Conservation (phyloP, 805 yeast species). For the Hanseniaspora osmophila region DNA sequence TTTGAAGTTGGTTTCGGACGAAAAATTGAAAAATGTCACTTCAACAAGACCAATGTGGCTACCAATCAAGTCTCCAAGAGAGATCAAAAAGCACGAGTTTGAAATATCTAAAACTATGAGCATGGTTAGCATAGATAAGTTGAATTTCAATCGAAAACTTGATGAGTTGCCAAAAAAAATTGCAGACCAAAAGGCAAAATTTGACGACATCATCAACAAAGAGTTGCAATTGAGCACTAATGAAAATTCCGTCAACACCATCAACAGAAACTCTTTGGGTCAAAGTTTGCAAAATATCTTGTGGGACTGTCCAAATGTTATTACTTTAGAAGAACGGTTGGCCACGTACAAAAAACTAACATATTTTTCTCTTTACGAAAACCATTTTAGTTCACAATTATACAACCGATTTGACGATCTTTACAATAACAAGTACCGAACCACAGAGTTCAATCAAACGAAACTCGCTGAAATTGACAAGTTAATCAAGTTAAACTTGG, state of each 20-base stretch:
- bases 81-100: slow-evolving; percentile 39
- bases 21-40: slow-evolving; percentile 39
- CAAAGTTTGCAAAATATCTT: slow-evolving; percentile 13
- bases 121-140: slow-evolving; percentile 22
- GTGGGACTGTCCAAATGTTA: slow-evolving; percentile 18
- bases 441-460: slow-evolving; percentile 20
- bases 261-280: slow-evolving; percentile 21
- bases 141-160: slow-evolving; percentile 17
- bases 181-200: slow-evolving; percentile 17
- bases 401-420: neutral
- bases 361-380: neutral
- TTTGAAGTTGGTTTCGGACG: slow-evolving; percentile 42
- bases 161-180: slow-evolving; percentile 15
- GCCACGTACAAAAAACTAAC: neutral
- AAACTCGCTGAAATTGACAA: slow-evolving; percentile 20
- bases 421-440: slow-evolving; percentile 1
- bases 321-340: slow-evolving; percentile 1
- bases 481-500: slow-evolving; percentile 7
- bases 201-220: slow-evolving; percentile 16
- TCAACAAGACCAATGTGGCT: slow-evolving; percentile 58
- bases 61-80: slow-evolving; percentile 48
- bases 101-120: slow-evolving; percentile 33
- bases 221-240: slow-evolving; percentile 7
- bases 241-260: neutral
- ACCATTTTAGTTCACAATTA: neutral